Base-by-base conservation (phyloP, 495 filamentous ascomycete genomes). In the Trichoderma gamsii region DNA sequence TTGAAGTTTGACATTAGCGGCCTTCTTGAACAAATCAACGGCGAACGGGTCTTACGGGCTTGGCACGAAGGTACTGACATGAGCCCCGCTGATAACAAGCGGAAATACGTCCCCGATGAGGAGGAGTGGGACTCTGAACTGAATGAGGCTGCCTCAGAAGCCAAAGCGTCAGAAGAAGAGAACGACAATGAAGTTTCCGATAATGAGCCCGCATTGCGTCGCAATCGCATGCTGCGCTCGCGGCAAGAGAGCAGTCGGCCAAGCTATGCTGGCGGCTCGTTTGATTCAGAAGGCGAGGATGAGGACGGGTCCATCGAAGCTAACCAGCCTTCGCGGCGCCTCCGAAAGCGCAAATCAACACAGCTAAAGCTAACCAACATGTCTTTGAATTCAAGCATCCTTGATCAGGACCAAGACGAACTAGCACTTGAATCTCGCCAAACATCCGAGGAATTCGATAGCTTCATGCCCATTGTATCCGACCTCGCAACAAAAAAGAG, bases 371-470 rank as follows among this genome's bases (percentile, higher is more conserved):
- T 67, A 2, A 32, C 65, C 21, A 67, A 41, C 16, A 69, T 67
- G 51, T 51, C 43, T 11, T 65, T 69, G 23, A 64, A 65, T 35
- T 23, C 43, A n/a, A 64, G 23, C 25, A 41, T 68, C 16, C 64
- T 71, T 6, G 76, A 79, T 35, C 74, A 81, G 6, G 82, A 83
- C 29, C 72, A 72, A 16, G 81, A 83, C 67, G 79, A 82, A 56
- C 73, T 84, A 11, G 80, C 80, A 21, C 73, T 69, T 35, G 70
- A 69, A 2, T 25, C 59, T 23, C 66, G 64, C 23, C 73, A 72
- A 1, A 75, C 74, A 16, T 73, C 73, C 63, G 72, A 73, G 1
- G 70, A 79, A n/a, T 70, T 75, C 32, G 68, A 75, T 41, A 67
- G 69, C 16, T 78, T 79, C 44, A 67, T 72, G n/a, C 67, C 79